Conservation (phyloP, 805 yeast species). For the Kodamaea laetipori region DNA sequence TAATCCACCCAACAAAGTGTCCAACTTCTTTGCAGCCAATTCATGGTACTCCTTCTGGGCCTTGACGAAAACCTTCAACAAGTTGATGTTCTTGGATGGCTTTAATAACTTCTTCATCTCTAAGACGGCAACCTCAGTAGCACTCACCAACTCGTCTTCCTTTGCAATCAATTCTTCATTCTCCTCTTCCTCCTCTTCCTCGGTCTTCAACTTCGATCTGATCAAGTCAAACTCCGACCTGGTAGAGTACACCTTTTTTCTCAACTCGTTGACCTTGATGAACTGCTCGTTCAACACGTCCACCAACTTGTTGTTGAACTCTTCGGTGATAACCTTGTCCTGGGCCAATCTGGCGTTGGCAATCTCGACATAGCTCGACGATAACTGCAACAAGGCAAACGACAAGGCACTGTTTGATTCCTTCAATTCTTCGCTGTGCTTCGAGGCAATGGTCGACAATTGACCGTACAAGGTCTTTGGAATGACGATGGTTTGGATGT, state of each 20-base stretch:
- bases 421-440: slow-evolving; percentile 50
- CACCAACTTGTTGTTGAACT: slow-evolving; percentile 59
- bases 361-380: slow-evolving; percentile 59
- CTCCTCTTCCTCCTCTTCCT: slow-evolving; percentile 48
- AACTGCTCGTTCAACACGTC: slow-evolving; percentile 57
- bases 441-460: slow-evolving; percentile 56
- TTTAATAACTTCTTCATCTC: slow-evolving; percentile 72
- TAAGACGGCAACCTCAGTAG: slow-evolving; percentile 76
- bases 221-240: slow-evolving; percentile 70
- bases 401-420: slow-evolving; percentile 51
- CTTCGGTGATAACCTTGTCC: slow-evolving; percentile 61
- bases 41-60: slow-evolving; percentile 67
- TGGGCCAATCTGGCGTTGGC: slow-evolving; percentile 71
- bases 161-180: slow-evolving; percentile 53
- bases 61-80: slow-evolving; percentile 65
- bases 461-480: slow-evolving; percentile 80
- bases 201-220: slow-evolving; percentile 52
- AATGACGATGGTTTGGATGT: slow-evolving; percentile 39
- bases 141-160: slow-evolving; percentile 80
- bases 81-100: slow-evolving; percentile 63
- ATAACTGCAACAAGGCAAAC: slow-evolving; percentile 53
- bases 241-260: slow-evolving; percentile 69
- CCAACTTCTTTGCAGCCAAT: slow-evolving; percentile 36
- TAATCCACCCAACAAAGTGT: slow-evolving; percentile 30
- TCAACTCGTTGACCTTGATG: slow-evolving; percentile 57